Evolutionary conservation across 2,329 filamentous ascomycete genomes (phyloP).

Genomic region (Karstenula rhodostoma): DNA sequence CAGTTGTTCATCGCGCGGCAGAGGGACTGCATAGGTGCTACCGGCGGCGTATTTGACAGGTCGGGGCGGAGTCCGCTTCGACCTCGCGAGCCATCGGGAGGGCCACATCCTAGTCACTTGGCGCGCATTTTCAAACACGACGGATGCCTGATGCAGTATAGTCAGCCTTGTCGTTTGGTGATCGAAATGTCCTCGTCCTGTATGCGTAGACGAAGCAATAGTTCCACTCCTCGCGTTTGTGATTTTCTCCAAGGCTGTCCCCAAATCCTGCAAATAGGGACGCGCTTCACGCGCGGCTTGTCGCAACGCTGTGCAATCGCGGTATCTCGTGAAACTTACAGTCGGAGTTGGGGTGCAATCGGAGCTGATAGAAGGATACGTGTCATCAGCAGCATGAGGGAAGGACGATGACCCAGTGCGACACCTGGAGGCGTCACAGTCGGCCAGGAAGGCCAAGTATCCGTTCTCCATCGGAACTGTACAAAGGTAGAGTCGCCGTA

Average conservation of each 20-base stretch:
- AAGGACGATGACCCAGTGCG: background rate
- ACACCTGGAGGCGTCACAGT: background rate
- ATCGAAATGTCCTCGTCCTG: slow-evolving; percentile 5
- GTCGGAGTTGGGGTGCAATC: background rate
- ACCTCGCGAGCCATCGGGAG: slow-evolving; percentile 8
- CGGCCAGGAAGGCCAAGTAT: background rate
- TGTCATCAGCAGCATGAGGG: background rate
- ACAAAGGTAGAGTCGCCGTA: background rate
- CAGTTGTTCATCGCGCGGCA: slow-evolving; percentile 5
- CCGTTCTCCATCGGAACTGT: background rate
- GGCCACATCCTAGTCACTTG: slow-evolving; percentile 3
- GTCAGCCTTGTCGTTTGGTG: slow-evolving; percentile 10
- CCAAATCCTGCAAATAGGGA: background rate
- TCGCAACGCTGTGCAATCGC: background rate
- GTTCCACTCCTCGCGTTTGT: background rate
- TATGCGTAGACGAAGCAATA: background rate
- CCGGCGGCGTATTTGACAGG: slow-evolving; percentile 3
- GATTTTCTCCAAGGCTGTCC: background rate
- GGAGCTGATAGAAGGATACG: background rate
- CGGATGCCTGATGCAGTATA: slow-evolving; percentile 4
- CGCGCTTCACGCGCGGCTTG: too few relatives aligned
- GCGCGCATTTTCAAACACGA: slow-evolving; percentile 7
- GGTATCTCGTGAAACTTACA: background rate
- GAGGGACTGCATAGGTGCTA: slow-evolving; percentile 5
- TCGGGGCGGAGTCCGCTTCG: slow-evolving; percentile 12